Evolutionary conservation across 1,284 basidiomycete species (phyloP), one percentile per base, ranked within the genome.

Genomic region (Apiotrichum montevideense): DNA sequence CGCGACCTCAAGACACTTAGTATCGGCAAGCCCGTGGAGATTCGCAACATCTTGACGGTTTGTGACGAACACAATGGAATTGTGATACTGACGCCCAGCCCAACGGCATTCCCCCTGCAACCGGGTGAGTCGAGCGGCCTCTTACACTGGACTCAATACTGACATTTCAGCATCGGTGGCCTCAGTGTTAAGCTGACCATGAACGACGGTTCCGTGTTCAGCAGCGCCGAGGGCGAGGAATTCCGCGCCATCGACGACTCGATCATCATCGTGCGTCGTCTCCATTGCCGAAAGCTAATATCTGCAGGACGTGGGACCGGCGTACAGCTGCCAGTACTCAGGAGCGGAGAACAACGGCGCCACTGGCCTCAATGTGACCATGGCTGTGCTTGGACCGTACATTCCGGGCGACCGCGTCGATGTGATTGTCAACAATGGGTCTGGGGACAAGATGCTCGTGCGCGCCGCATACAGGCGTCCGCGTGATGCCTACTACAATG

Each of bases 281-380:
- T 21, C 21, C 21, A 21, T 21, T 21, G 21, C 21, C 21, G 21
- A 15, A 11, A 14, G 21, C 21, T 21, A 21, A 21, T 21, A 42
- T 13, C 41, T 10, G 8, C 41, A 42, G 41, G 56, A 63, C 51
- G 29, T 35, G 32, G 58, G 56, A 1, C 39, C 33, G 13, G 45
- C 53, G 11, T 58, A 48, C 48, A 52, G 50, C 13, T 63, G 61
- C 49, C 40, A 35, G 35, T 63, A 63, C 56, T 37, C 41, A 4
- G 21, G 21, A 21, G 21, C 21, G 21, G 47, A 33, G 8, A 50
- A 45, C 47, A 46, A 45, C 46, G 39, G 37, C 13, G 37, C 29
- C 9, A 21, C 21, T 21, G 61, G 58, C 9, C 40, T 63, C 4
- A 63, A 63, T 54, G 39, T 63, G 21, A 63, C 61, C 9, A 44